A percentile compares a stretch with the other conserved stretches of the same genome.
These are phyloP conservation scores for Phytophthora sp. DNA, from an alignment of 352 stramenopile species.

Conservation along the genomic window DNA sequence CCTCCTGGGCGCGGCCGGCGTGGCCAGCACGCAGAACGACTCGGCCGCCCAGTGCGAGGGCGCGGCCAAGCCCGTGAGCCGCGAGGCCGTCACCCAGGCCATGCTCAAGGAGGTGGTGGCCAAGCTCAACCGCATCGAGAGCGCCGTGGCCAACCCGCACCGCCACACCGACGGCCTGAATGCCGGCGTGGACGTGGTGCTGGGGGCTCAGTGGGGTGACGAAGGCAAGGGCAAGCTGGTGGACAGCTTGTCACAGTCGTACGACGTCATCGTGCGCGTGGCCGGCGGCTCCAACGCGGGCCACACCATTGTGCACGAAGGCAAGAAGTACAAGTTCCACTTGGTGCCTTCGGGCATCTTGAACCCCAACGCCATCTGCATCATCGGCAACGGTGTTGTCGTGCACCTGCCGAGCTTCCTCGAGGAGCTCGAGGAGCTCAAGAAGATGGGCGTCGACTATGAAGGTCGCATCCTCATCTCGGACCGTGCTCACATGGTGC, in stretches of 20 bases:
- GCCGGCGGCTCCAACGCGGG: conserved; percentile 98
- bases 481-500: conserved; percentile 98
- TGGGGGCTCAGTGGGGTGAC: conserved; percentile 98
- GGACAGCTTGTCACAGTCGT: conserved; percentile 92
- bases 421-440: conserved; percentile 93
- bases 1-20: conserved; percentile 38
- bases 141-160: conserved; percentile 82
- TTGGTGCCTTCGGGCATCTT: conserved; percentile 98
- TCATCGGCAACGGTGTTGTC: conserved; percentile 99
- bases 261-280: conserved; percentile 97
- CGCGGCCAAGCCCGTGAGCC: conserved; percentile 42
- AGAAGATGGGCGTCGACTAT: conserved; percentile 89
- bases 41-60: conserved; percentile 38
- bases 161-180: conserved; percentile 72
- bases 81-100: conserved; percentile 58
- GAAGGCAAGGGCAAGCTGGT: conserved; percentile 99
- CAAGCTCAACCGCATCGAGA: conserved; percentile 90
- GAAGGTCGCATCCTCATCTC: conserved; percentile 96
- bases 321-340: conserved; percentile 99
- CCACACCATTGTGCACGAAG: conserved; percentile 98
- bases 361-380: conserved; percentile 94
- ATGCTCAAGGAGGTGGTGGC: conserved; percentile 86
- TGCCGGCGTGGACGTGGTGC: conserved; percentile 91
- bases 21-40: conserved; percentile 27
- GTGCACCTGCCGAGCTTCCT: conserved; percentile 97